Base-by-base conservation (phyloP, 1,139 yeast species). In the Hansenula lynferdii region DNA sequence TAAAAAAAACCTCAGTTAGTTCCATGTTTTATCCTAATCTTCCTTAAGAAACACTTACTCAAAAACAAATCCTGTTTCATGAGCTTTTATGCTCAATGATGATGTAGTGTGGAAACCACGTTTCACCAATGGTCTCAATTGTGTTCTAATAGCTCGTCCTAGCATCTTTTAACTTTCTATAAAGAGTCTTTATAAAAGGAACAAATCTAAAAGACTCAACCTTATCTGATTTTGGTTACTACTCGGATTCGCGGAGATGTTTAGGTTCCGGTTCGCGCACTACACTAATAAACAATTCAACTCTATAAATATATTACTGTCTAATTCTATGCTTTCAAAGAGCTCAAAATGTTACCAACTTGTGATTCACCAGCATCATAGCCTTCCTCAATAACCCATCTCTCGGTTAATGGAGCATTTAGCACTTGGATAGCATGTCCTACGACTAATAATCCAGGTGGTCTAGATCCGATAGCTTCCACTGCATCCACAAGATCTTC, bases 361-460 rank as follows among this genome's bases (percentile, higher is more conserved):
- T 24, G 21, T 2, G 28, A 16, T 11, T 46, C 41, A 7, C 37
- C 39, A 11, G 35, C 32, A n/a, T 49, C 58, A 28, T 56, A 66
- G 0, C 90, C 90, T 57, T 85, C 95, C 42, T 79, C 83, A 1
- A 77, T 70, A 5, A 55, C 45, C 83, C 84, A 77, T 39, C 59
- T 62, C 46, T 57, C 56, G 5, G 49, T 56, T 42, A 41, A 57
- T 39, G 56, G 40, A 16, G 62, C 56, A 26, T 60, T 53, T 33
- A 80, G 62, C 1, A 82, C 86, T 22, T 74, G 75, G 52, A 96
- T 89, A 0, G 95, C 84, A 49, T 73, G 69, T 0, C 98, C 97
- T 2, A 89, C 75, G 3, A 92, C 83, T 34, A 92, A 67, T 42
- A 92, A 65, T 0, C 98, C 97, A 0, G 98, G 98, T 1, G 98